Conservation (phyloP, 2,329 filamentous ascomycete genomes). For the Paecilomyces sp. region DNA sequence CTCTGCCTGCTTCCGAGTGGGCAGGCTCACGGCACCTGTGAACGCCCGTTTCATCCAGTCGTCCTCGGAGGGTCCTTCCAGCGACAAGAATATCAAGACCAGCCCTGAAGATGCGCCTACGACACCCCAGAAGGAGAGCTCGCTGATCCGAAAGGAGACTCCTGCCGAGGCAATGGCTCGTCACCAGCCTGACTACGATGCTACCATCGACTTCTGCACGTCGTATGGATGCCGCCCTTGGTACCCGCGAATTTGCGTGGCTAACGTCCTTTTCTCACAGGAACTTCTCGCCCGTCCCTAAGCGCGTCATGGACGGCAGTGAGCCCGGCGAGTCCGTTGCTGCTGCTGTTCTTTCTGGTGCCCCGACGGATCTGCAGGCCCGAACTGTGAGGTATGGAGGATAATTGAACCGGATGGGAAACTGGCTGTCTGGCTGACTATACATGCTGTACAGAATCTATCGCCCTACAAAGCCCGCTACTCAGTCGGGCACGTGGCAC, state of each 20-base stretch:
- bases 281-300: slow-evolving; percentile 84
- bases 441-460: slow-evolving; percentile 62
- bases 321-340: slow-evolving; percentile 69
- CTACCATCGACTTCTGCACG: slow-evolving; percentile 76
- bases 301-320: slow-evolving; percentile 82
- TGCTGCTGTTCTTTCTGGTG: slow-evolving; percentile 82
- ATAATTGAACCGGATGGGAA: not conserved
- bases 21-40: slow-evolving; percentile 20
- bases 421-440: not conserved
- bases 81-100: slow-evolving; percentile 31
- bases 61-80: slow-evolving; percentile 47
- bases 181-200: slow-evolving; percentile 75
- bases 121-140: slow-evolving; percentile 29
- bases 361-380: slow-evolving; percentile 87
- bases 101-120: slow-evolving; percentile 37
- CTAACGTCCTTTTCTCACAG: slow-evolving; percentile 43
- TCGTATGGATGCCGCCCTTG: slow-evolving; percentile 57
- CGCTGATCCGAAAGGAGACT: slow-evolving; percentile 45
- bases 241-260: slow-evolving; percentile 2
- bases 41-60: slow-evolving; percentile 31
- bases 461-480: slow-evolving; percentile 85
- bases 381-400: slow-evolving; percentile 75
- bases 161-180: slow-evolving; percentile 46
- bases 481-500: slow-evolving; percentile 87
- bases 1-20: slow-evolving; percentile 25